Evolutionary conservation across 495 filamentous ascomycete species (phyloP), one percentile per base, ranked within the genome.

Genomic region (Penicillium herquei): DNA sequence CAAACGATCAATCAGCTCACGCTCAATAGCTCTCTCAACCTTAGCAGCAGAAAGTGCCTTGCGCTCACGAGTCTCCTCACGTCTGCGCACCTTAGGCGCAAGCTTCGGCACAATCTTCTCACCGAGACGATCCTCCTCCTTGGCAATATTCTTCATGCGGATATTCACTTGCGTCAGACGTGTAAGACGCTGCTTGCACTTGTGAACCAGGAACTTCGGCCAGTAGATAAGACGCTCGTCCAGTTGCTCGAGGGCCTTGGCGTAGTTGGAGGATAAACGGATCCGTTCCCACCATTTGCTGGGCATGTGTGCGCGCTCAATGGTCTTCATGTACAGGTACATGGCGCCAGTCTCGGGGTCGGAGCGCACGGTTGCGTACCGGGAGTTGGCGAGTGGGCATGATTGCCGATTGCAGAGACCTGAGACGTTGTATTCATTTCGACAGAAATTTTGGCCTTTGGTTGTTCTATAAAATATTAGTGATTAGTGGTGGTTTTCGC

Each of bases 251-350:
- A 98, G 82, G 0, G 94, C 95, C 57, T 88, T 85, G 40, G 85
- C 83, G 72, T 98, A 98, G 81, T 96, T 96, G 55, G 83, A 78
- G 2, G 92, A 93, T 11, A 98, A 78, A 63, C 90, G 89, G 55
- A 97, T 89, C 54, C 89, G 88, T 70, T 98, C 94, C 94, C 94
- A 98, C 75, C 91, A 84, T 70, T 96, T 96, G 49, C 82, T 83
- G 14, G 94, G 94, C 78, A 90, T 87, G 73, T 98, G 94, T 6
- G 89, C 80, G 18, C 93, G 89, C 70, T 96, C 92, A 61, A 92
- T 82, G 3, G 92, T 96, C 77, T 97, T 98, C 81, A 97, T 95
- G 82, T 96, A 98, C 51, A 98, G 86, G 74, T 96, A 98, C 62
- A 98, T 85, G 18, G 81, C 82, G 43, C 90, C 90, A 30, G 90